phyloP scores from a whole-genome alignment of 2,329 filamentous ascomycete species.

The Geosmithia morbida region DNA sequence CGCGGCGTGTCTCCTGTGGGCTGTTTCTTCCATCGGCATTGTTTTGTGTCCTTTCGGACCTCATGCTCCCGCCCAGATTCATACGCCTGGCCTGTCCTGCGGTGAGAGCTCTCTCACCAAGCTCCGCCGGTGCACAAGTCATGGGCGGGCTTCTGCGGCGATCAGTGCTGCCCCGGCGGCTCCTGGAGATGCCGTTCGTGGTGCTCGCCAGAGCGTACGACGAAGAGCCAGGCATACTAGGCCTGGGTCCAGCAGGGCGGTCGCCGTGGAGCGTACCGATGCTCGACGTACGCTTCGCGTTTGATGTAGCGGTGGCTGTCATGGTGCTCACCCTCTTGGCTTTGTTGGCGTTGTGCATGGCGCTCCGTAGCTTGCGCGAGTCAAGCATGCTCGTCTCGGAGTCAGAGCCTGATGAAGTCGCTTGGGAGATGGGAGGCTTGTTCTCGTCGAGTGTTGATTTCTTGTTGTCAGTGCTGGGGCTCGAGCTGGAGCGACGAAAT shows the following conservation, averaged over 20 bases:
- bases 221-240: constrained; percentile 19
- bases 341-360: constrained; percentile 33
- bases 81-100: constrained; percentile 42
- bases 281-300: constrained; percentile 29
- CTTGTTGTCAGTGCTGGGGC: constrained; percentile 17
- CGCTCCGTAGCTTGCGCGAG: constrained; percentile 37
- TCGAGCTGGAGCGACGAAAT: constrained; percentile 15
- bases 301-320: constrained; percentile 18
- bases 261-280: constrained; percentile 20
- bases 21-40: constrained; percentile 9
- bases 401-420: constrained; percentile 24
- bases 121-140: constrained; percentile 32
- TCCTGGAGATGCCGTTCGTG: constrained; percentile 40
- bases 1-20: constrained; percentile 15
- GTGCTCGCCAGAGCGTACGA: constrained; percentile 25
- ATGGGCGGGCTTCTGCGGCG: constrained; percentile 38
- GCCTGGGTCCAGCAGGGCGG: constrained; percentile 9
- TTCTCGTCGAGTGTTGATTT: constrained; percentile 33
- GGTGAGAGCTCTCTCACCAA: constrained; percentile 26
- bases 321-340: constrained; percentile 24
- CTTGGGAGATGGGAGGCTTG: constrained; percentile 20
- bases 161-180: constrained; percentile 34
- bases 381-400: constrained; percentile 34
- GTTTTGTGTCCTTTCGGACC: constrained; percentile 4
- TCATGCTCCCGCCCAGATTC: constrained; percentile 28